phyloP scores from a whole-genome alignment of 169 alveolate species.

The Cryptosporidium bovis region DNA sequence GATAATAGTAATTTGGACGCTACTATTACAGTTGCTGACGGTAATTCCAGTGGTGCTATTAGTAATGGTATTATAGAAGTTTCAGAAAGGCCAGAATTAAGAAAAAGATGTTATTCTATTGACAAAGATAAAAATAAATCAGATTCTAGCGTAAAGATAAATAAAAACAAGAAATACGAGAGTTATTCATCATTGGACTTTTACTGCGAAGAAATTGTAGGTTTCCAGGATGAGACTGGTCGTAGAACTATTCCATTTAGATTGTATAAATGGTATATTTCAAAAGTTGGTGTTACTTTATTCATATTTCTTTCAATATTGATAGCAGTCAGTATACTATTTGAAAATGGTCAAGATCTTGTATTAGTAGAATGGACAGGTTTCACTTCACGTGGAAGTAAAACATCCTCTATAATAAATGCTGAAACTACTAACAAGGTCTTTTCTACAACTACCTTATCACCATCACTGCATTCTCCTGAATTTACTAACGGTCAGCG shows the following conservation, averaged over 20 bases:
- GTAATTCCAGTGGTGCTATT: not conserved
- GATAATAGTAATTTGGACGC: not conserved
- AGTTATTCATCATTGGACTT: slow-evolving; percentile 42
- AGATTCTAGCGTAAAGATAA: not conserved
- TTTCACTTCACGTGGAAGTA: slow-evolving; percentile 40
- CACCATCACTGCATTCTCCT: not conserved
- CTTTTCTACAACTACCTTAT: not conserved
- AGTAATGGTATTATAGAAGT: not conserved
- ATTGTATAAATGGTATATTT: slow-evolving; percentile 44
- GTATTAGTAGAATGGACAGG: slow-evolving; percentile 71
- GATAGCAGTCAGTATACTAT: slow-evolving; percentile 1
- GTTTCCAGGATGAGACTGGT: slow-evolving; percentile 28
- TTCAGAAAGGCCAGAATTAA: too few relatives aligned
- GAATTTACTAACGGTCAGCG: not conserved
- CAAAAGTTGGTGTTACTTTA: slow-evolving; percentile 25
- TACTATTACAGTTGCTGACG: not conserved
- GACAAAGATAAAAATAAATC: not conserved
- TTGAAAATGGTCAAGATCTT: slow-evolving; percentile 53
- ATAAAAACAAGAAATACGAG: not conserved
- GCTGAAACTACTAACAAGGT: not conserved
- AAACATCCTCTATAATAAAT: not conserved
- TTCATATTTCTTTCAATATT: slow-evolving; percentile 1
- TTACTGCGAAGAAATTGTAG: slow-evolving; percentile 46
- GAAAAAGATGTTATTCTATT: too few relatives aligned
- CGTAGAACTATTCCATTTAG: slow-evolving; percentile 38